phyloP scores from a whole-genome alignment of 306 rosid genomes.

The Rosa lucieae region DNA sequence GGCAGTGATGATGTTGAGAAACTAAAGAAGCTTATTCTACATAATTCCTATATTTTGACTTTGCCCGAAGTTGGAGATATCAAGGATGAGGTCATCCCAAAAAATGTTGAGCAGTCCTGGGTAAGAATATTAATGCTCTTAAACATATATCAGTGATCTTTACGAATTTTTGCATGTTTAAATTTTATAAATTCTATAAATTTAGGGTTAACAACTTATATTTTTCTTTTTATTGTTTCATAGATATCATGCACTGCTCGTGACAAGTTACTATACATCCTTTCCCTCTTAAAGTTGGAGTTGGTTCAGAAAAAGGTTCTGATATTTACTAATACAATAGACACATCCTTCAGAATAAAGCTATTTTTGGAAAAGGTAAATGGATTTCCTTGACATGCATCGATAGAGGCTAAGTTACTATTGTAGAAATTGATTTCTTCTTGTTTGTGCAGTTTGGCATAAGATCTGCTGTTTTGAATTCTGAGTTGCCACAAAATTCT shows the following conservation, averaged over 20 bases:
- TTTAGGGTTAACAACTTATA: constrained; percentile 8
- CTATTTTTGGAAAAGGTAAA: constrained; percentile 87
- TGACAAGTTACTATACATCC: constrained; percentile 78
- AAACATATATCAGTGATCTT: neutral
- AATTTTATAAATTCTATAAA: neutral
- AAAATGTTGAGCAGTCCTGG: constrained; percentile 91
- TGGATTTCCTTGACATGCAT: constrained; percentile 19
- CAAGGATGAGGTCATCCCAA: constrained; percentile 79
- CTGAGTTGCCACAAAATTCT: constrained; percentile 97
- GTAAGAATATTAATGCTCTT: constrained; percentile 38
- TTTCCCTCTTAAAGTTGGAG: constrained; percentile 85
- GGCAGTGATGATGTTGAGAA: constrained; percentile 90
- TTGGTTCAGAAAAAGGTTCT: constrained; percentile 88
- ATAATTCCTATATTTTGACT: constrained; percentile 82
- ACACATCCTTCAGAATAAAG: constrained; percentile 78
- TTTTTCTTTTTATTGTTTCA: constrained; percentile 24
- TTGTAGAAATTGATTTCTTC: neutral
- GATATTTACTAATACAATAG: constrained; percentile 79
- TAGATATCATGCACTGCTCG: constrained; percentile 68
- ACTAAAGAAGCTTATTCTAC: constrained; percentile 86
- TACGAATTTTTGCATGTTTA: neutral
- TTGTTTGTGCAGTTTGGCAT: constrained; percentile 71
- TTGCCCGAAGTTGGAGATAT: constrained; percentile 78
- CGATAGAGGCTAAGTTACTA: neutral
- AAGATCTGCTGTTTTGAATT: constrained; percentile 89